Evolutionary conservation across 2,329 filamentous ascomycete genomes (phyloP).

Genomic region (Neofusicoccum parvum): DNA sequence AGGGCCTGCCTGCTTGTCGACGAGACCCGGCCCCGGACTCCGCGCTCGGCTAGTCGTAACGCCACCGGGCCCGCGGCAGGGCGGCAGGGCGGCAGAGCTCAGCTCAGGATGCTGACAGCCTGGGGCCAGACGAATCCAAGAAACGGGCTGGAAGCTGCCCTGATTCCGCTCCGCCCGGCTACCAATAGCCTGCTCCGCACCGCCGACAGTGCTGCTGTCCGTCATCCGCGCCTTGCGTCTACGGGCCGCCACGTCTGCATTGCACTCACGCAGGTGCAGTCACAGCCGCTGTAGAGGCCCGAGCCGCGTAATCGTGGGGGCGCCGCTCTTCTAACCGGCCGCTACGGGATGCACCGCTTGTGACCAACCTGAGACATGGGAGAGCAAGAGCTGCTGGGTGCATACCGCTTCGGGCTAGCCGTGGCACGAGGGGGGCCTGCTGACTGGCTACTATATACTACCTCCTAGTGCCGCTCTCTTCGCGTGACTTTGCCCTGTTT

Average conservation of each 20-base stretch:
- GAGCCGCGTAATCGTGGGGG: not conserved
- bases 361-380: constrained; percentile 10
- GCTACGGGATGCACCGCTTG: not conserved
- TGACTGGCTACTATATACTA: constrained; percentile 11
- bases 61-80: too few relatives aligned
- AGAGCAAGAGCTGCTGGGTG: not conserved
- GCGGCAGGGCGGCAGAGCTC: too few relatives aligned
- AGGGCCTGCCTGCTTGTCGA: too few relatives aligned
- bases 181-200: too few relatives aligned
- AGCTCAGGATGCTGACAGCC: too few relatives aligned
- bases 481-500: not conserved
- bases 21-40: too few relatives aligned
- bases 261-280: not conserved
- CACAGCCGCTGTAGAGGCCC: constrained; percentile 11
- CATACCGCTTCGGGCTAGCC: not conserved
- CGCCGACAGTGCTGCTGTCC: too few relatives aligned
- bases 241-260: not conserved
- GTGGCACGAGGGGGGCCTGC: constrained; percentile 10
- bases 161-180: too few relatives aligned
- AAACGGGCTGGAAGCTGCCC: too few relatives aligned
- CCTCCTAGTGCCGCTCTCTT: not conserved
- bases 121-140: too few relatives aligned
- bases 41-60: too few relatives aligned
- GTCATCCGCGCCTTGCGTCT: too few relatives aligned
- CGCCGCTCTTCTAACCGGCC: not conserved